Evolutionary conservation across 2,329 filamentous ascomycete genomes (phyloP).

Genomic region (Colletotrichum sp.): DNA sequence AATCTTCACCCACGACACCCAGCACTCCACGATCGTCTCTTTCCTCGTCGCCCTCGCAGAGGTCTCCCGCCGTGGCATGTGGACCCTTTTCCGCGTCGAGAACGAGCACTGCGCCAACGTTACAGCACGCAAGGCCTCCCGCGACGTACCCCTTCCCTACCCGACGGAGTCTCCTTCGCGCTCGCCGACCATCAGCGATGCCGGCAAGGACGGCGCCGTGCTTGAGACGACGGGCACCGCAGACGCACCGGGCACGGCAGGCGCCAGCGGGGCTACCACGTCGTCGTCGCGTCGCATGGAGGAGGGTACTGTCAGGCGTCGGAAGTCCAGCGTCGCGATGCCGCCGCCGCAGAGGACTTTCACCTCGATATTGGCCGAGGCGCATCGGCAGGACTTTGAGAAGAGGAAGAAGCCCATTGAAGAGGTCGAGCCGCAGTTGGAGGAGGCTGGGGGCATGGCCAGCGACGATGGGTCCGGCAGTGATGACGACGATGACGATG

Average conservation of each 20-base stretch:
- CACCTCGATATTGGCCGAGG: conserved; percentile 74
- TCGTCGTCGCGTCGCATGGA: conserved; percentile 22
- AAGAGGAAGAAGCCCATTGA: conserved; percentile 62
- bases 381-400: conserved; percentile 92
- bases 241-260: not conserved
- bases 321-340: conserved; percentile 22
- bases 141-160: conserved; percentile 89
- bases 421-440: conserved; percentile 20
- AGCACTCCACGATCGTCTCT: conserved; percentile 83
- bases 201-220: not conserved
- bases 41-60: conserved; percentile 83
- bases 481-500: conserved; percentile 36
- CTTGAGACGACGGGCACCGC: not conserved
- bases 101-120: conserved; percentile 98
- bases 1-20: conserved; percentile 78
- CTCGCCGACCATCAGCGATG: not conserved
- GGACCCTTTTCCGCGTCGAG: conserved; percentile 92
- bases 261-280: not conserved
- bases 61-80: conserved; percentile 83
- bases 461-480: conserved; percentile 27
- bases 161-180: conserved; percentile 55
- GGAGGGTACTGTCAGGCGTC: conserved; percentile 28
- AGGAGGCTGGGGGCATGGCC: conserved; percentile 26
- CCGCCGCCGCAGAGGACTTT: conserved; percentile 39
- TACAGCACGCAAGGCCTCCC: conserved; percentile 83